These are phyloP conservation scores for Arabis hirsuta DNA, from an alignment of 345 rosid species.

Conservation along the genomic window DNA sequence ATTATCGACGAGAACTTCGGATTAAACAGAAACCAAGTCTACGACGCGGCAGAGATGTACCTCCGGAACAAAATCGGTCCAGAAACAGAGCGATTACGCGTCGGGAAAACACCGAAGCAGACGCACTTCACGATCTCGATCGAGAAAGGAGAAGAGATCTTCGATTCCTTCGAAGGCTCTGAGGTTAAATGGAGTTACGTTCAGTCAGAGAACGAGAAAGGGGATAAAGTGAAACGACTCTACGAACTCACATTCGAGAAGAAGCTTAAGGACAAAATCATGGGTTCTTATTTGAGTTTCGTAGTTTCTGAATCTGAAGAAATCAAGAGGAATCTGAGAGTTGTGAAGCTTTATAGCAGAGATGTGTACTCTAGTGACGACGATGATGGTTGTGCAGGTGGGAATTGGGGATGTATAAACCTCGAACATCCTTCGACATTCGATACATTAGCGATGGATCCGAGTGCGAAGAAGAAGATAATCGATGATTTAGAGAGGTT, in stretches of 20 bases:
- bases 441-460: constrained; percentile 56
- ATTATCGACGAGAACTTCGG: constrained; percentile 49
- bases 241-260: constrained; percentile 53
- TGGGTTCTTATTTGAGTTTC: constrained; percentile 40
- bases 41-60: constrained; percentile 54
- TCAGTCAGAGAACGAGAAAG: constrained; percentile 30
- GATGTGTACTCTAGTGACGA: constrained; percentile 36
- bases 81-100: constrained; percentile 42
- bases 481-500: constrained; percentile 56
- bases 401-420: constrained; percentile 52
- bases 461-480: constrained; percentile 46
- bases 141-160: constrained; percentile 48
- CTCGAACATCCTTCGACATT: constrained; percentile 61
- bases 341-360: constrained; percentile 48
- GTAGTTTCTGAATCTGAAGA: constrained; percentile 41
- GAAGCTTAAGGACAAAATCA: constrained; percentile 44
- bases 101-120: constrained; percentile 47
- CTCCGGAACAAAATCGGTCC: constrained; percentile 56
- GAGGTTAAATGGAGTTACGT: constrained; percentile 47
- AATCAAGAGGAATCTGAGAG: constrained; percentile 47
- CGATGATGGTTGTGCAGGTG: constrained; percentile 31
- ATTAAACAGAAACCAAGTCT: constrained; percentile 45
- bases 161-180: constrained; percentile 39
- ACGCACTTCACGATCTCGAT: constrained; percentile 42
- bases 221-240: constrained; percentile 18